phyloP scores from a whole-genome alignment of 2,329 filamentous ascomycete genomes.

The Plenodomus biglobosus region DNA sequence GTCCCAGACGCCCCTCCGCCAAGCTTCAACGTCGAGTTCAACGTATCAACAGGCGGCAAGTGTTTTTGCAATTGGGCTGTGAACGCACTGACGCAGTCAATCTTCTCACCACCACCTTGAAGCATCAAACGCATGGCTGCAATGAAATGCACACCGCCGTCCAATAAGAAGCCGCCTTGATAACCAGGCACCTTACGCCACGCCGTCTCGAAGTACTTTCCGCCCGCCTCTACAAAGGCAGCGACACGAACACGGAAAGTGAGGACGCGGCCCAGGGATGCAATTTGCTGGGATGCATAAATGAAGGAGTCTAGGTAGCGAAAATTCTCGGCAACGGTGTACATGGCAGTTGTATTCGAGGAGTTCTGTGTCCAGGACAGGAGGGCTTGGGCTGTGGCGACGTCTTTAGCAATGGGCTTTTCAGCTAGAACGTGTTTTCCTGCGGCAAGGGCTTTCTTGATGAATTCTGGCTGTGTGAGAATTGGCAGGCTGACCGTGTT shows the following conservation, averaged over 20 bases:
- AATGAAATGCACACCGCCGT: slow-evolving; percentile 73
- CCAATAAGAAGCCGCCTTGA: slow-evolving; percentile 75
- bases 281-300: slow-evolving; percentile 54
- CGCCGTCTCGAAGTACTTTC: slow-evolving; percentile 58
- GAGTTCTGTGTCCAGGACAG: slow-evolving; percentile 49
- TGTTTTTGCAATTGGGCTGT: slow-evolving; percentile 58
- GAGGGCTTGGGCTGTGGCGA: slow-evolving; percentile 54
- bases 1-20: slow-evolving; percentile 59
- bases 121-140: slow-evolving; percentile 65
- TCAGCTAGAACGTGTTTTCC: slow-evolving; percentile 72
- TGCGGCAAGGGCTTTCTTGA: slow-evolving; percentile 61
- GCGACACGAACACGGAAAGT: slow-evolving; percentile 56
- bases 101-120: slow-evolving; percentile 45
- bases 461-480: slow-evolving; percentile 58
- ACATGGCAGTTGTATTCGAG: slow-evolving; percentile 46
- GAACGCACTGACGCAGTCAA: slow-evolving; percentile 56
- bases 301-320: slow-evolving; percentile 62
- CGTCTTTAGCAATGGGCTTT: slow-evolving; percentile 67
- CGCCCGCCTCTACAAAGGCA: slow-evolving; percentile 50
- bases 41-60: slow-evolving; percentile 67
- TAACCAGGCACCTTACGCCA: slow-evolving; percentile 71
- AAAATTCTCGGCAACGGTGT: slow-evolving; percentile 69
- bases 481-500: slow-evolving; percentile 58
- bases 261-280: slow-evolving; percentile 57
- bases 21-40: slow-evolving; percentile 61